Evolutionary conservation across 352 stramenopile genomes (phyloP), one percentile per base, ranked within the genome.

Genomic region (Phytophthora podocarpi): DNA sequence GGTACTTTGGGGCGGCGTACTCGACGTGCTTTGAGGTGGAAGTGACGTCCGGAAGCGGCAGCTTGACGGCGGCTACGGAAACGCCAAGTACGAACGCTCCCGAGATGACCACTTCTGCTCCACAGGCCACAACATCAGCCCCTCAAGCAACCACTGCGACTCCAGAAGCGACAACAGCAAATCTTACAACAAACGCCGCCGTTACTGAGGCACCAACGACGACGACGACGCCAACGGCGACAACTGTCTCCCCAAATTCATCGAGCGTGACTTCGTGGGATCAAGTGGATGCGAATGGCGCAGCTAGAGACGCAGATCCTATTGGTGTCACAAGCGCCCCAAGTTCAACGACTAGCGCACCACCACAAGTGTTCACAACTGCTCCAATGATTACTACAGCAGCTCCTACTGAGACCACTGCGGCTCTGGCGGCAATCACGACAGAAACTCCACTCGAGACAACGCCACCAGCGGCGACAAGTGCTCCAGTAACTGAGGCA

Each of bases 21-120:
- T 84, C 78, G 36, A 85, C 81, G 21, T 89, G 81, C 56, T 90
- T 90, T 59, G 66, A 90, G 43, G 65, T 90, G 4, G 77, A 88
- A 49, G 78, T 90, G 63, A 59, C 47, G 30, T 13, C 56, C n/a
- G n/a, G n/a, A n/a, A n/a, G n/a, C n/a, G n/a, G n/a, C n/a, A n/a
- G n/a, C n/a, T n/a, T n/a, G n/a, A n/a, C n/a, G n/a, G n/a, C n/a
- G n/a, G n/a, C n/a, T n/a, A n/a, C n/a, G n/a, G n/a, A n/a, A n/a
- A n/a, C n/a, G n/a, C n/a, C n/a, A n/a, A n/a, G n/a, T n/a, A n/a
- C n/a, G n/a, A n/a, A n/a, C n/a, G n/a, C n/a, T n/a, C n/a, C n/a
- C n/a, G n/a, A n/a, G n/a, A n/a, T n/a, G n/a, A 35, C 42, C 4
- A 57, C 36, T 20, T 9, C 42, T 35, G 36, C 47, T 0, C 46